These are phyloP conservation scores for Eucalyptus pauciflora DNA, from an alignment of 345 rosid species.

Conservation along the genomic window DNA sequence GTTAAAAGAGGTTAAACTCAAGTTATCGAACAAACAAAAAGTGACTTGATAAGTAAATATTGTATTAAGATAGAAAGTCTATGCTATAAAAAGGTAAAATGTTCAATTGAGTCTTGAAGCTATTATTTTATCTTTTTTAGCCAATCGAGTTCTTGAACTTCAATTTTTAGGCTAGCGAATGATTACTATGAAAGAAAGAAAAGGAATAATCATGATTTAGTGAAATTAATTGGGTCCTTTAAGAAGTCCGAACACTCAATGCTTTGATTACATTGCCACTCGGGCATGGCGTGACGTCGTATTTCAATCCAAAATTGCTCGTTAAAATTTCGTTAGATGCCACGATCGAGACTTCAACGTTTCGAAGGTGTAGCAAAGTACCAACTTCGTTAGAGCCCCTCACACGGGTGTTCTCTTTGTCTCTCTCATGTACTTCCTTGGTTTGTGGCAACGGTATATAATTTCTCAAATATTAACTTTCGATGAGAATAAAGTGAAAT, in stretches of 20 bases:
- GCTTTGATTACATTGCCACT: neutral
- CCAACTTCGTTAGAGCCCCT: neutral
- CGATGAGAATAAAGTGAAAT: too few relatives aligned
- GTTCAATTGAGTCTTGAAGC: neutral
- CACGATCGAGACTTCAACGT: accelerated
- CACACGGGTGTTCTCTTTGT: neutral
- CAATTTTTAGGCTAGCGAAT: neutral
- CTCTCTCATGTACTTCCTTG: neutral
- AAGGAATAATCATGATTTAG: neutral
- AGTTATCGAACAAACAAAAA: too few relatives aligned
- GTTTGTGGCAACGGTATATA: neutral
- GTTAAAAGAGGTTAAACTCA: too few relatives aligned
- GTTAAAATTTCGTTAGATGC: accelerated
- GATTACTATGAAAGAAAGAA: neutral
- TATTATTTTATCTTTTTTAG: neutral
- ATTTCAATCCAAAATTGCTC: too few relatives aligned
- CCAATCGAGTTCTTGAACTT: neutral
- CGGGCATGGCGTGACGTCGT: accelerated
- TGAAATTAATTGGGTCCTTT: neutral
- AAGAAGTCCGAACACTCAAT: neutral
- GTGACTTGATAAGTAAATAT: too few relatives aligned
- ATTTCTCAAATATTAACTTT: too few relatives aligned
- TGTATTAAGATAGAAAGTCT: too few relatives aligned
- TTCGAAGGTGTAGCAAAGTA: neutral
- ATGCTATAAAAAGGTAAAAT: too few relatives aligned